Evolutionary conservation across 148 eudicot genomes (phyloP).

Genomic region (Agrostemma githago): DNA sequence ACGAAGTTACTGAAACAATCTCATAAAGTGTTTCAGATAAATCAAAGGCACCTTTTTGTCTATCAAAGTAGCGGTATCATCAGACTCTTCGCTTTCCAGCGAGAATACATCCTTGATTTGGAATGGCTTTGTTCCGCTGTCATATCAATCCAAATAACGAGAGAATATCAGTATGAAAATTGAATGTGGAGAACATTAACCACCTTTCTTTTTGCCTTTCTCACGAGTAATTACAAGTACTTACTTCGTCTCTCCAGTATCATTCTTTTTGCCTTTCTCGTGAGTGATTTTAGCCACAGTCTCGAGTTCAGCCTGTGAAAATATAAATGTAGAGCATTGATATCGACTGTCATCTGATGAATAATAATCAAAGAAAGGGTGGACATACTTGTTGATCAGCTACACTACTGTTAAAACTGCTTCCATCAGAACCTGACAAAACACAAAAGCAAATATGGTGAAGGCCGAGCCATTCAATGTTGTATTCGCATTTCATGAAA

Average conservation of each 20-base stretch:
- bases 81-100: slow-evolving; percentile 77
- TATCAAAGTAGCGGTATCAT: slow-evolving; percentile 69
- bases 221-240: not conserved
- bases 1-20: not conserved
- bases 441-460: not conserved
- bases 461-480: too few species aligned
- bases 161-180: not conserved
- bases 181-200: not conserved
- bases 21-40: not conserved
- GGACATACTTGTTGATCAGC: slow-evolving; percentile 10
- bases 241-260: slow-evolving; percentile 61
- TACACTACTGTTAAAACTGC: slow-evolving; percentile 3
- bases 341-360: not conserved
- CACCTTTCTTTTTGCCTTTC: not conserved
- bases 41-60: slow-evolving; percentile 67
- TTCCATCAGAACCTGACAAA: slow-evolving; percentile 2
- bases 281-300: slow-evolving; percentile 87
- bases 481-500: too few species aligned
- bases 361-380: not conserved
- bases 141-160: slow-evolving; percentile 14
- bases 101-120: slow-evolving; percentile 76
- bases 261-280: slow-evolving; percentile 85
- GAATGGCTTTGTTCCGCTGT: slow-evolving; percentile 78
- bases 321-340: too few species aligned
- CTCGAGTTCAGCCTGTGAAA: slow-evolving; percentile 76